Evolutionary conservation across 306 rosid genomes (phyloP), one percentile per base, ranked within the genome.

Genomic region (Fragaria ananassa): DNA sequence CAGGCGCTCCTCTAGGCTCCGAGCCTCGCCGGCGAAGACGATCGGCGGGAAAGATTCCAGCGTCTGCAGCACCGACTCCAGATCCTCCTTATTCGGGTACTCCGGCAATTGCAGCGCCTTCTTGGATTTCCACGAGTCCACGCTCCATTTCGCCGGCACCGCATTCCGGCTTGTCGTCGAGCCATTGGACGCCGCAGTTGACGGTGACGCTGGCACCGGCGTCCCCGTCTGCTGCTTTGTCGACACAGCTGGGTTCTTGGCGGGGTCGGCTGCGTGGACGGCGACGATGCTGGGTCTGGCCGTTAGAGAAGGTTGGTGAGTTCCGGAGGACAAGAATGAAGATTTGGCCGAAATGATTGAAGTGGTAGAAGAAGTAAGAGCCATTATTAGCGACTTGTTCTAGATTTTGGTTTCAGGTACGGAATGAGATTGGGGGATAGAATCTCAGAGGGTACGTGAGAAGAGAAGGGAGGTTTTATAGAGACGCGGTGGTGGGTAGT

Each of bases 21-120:
- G 71, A 0, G 99, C 99, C 82, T 95, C 99, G 0, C 99, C 99
- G 6, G 99, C 97, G 74, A 95, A 95, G 23, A 95, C 99, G 44
- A 95, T 91, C 13, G 99, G 99, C 8, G 99, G 99, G 83, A 95
- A 95, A 14, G 88, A 86, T 0, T 95, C 99, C 35, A 95, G 80
- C 6, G 99, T 95, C 27, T 34, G 53, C 9, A 95, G 93, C 34
- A 95, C 99, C 50, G 93, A 70, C 0, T 92, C 86, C 1, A 95
- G 86, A 17, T 87, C 99, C 56, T 83, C 93, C 77, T 79, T 81
- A 51, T 72, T 83, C 19, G 99, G 99, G 82, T 95, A 95, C 27
- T 95, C 99, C 0, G 99, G 99, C 23, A 85, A 80, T 78, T 95
- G 99, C 2, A 90, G 83, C 23, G 99, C 99, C 86, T 87, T 91